phyloP scores from a whole-genome alignment of 208 protist genomes.

The Acanthamoeba culbertsoni region DNA sequence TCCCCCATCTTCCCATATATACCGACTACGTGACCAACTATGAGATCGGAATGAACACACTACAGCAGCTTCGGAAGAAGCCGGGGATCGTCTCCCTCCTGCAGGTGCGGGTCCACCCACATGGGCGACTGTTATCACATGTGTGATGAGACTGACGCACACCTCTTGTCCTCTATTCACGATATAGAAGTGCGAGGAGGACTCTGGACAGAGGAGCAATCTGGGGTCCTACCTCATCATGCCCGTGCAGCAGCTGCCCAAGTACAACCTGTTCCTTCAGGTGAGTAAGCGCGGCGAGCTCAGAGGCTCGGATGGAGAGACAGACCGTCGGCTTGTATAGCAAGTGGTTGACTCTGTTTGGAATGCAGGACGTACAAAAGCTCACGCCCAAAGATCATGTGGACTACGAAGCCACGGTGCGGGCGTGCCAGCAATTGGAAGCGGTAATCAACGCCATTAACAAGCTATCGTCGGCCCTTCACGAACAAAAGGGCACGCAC shows the following conservation, averaged over 20 bases:
- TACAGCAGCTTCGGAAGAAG: conserved; percentile 2
- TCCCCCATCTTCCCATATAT: not conserved
- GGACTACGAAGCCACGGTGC: not conserved
- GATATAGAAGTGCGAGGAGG: not conserved
- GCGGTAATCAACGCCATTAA: conserved; percentile 28
- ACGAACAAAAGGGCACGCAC: not conserved
- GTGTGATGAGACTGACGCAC: not conserved
- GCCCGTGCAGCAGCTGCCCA: conserved; percentile 34
- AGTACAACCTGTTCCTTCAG: conserved; percentile 38
- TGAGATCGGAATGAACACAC: not conserved
- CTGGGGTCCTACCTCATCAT: conserved; percentile 2
- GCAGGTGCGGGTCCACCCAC: not conserved
- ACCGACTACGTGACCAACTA: conserved; percentile 30
- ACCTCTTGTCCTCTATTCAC: not conserved
- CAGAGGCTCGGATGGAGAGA: too few species aligned
- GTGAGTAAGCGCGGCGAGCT: too few species aligned
- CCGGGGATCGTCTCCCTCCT: not conserved
- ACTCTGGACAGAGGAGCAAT: conserved; percentile 19
- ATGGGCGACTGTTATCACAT: too few species aligned
- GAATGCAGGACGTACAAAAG: not conserved
- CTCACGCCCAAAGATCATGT: not conserved
- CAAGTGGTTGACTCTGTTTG: too few species aligned
- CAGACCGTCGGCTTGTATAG: too few species aligned
- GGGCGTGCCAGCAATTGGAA: not conserved
- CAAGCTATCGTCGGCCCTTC: not conserved